Conservation (phyloP, 2,329 filamentous ascomycete genomes). For the Paracoccidioides lutzii region DNA sequence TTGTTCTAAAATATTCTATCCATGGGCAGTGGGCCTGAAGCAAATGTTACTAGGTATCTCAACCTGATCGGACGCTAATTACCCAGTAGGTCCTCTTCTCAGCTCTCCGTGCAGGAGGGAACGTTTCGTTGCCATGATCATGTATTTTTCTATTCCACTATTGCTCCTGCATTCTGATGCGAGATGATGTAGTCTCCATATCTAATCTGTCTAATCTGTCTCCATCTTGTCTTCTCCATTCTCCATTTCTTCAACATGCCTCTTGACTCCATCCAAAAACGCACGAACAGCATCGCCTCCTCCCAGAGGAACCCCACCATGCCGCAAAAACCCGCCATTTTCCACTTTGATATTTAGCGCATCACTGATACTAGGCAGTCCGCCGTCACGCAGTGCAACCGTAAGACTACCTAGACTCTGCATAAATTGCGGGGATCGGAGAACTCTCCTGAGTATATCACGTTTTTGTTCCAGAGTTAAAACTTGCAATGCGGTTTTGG, state of each 20-base stretch:
- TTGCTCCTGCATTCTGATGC: no score
- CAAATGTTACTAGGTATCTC: no score
- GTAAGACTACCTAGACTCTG: slow-evolving; percentile 79
- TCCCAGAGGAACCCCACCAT: slow-evolving; percentile 70
- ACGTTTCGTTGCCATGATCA: no score
- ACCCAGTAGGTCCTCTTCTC: no score
- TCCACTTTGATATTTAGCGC: slow-evolving; percentile 68
- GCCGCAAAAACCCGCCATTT: slow-evolving; percentile 69
- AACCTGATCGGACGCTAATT: no score
- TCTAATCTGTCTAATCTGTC: slow-evolving; percentile 20
- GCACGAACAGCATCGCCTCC: slow-evolving; percentile 81
- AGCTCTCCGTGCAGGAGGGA: no score
- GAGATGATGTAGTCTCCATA: neutral
- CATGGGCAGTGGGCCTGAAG: no score
- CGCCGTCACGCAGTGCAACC: slow-evolving; percentile 77
- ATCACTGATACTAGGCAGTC: slow-evolving; percentile 77
- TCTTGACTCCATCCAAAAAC: slow-evolving; percentile 81
- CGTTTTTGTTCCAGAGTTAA: slow-evolving; percentile 68
- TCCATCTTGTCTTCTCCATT: slow-evolving; percentile 30
- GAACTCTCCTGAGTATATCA: slow-evolving; percentile 62
- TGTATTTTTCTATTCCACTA: no score
- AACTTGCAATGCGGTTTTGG: slow-evolving; percentile 60
- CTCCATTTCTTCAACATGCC: slow-evolving; percentile 50
- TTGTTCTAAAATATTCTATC: no score
- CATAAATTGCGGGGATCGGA: slow-evolving; percentile 79